These are phyloP conservation scores for Leptomonas pyrrhocoris DNA, from an alignment of 208 protist genomes.

Conservation along the genomic window DNA sequence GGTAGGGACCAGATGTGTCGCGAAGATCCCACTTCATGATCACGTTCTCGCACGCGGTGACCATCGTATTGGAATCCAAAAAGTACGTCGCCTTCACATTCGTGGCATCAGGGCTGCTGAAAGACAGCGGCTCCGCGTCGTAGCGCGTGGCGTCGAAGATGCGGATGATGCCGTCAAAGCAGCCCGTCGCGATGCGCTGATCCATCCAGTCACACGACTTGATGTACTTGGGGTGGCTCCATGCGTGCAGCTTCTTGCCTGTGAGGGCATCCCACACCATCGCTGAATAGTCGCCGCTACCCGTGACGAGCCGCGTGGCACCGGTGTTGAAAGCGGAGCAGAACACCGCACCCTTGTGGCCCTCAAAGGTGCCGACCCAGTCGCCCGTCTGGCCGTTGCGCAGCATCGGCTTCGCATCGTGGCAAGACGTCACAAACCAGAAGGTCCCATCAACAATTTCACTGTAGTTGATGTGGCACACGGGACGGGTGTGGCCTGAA, in stretches of 20 bases:
- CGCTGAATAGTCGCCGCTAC: conserved; percentile 93
- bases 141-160: conserved; percentile 91
- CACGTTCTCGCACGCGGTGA: conserved; percentile 82
- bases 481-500: conserved; percentile 88
- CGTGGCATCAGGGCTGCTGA: conserved; percentile 62
- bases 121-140: conserved; percentile 74
- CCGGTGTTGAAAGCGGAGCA: conserved; percentile 88
- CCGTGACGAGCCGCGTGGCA: conserved; percentile 90
- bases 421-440: conserved; percentile 92
- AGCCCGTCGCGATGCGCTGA: conserved; percentile 87
- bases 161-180: conserved; percentile 90
- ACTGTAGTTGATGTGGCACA: conserved; percentile 94
- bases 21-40: conserved; percentile 93
- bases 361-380: conserved; percentile 96
- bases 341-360: conserved; percentile 96
- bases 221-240: conserved; percentile 95
- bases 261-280: conserved; percentile 94
- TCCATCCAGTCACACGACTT: conserved; percentile 92
- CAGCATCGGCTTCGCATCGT: conserved; percentile 94
- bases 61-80: conserved; percentile 83
- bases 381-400: conserved; percentile 94
- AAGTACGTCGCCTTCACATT: conserved; percentile 89
- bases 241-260: conserved; percentile 89
- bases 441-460: conserved; percentile 90
- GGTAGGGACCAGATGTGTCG: conserved; percentile 76